Conservation (phyloP, 768 basidiomycete genomes). For the Pisolithus microcarpus region DNA sequence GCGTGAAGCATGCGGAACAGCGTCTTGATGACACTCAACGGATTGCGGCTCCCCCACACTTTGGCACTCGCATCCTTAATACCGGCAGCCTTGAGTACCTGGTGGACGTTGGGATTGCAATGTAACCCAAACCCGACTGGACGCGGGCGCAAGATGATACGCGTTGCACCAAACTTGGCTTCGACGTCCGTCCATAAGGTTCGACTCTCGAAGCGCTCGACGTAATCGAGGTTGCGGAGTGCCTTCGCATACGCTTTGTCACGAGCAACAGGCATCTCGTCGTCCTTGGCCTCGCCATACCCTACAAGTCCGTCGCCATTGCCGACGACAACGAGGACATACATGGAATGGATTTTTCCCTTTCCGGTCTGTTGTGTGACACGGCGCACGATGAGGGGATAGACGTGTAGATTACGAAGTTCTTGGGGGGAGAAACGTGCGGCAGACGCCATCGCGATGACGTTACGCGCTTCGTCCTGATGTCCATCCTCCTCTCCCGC, state of each 20-base stretch:
- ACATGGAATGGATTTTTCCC: conserved; percentile 70
- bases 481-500: conserved; percentile 9
- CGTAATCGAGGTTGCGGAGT: conserved; percentile 82
- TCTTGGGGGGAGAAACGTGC: conserved; percentile 16
- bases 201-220: conserved; percentile 88
- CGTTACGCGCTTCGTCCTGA: conserved; percentile 11
- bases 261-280: conserved; percentile 44
- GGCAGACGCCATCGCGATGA: conserved; percentile 11
- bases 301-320: conserved; percentile 82
- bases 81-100: conserved; percentile 86
- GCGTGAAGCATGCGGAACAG: conserved; percentile 77
- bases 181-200: conserved; percentile 93
- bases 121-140: conserved; percentile 89
- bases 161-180: conserved; percentile 78
- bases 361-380: conserved; percentile 91
- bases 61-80: conserved; percentile 94
- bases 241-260: conserved; percentile 61
- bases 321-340: conserved; percentile 65
- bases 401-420: conserved; percentile 31
- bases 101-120: conserved; percentile 84
- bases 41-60: conserved; percentile 89
- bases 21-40: conserved; percentile 63
- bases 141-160: conserved; percentile 71
- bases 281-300: conserved; percentile 73
- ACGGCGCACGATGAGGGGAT: conserved; percentile 40